phyloP scores from a whole-genome alignment of 352 stramenopile species.

The Bremia lactucae region DNA sequence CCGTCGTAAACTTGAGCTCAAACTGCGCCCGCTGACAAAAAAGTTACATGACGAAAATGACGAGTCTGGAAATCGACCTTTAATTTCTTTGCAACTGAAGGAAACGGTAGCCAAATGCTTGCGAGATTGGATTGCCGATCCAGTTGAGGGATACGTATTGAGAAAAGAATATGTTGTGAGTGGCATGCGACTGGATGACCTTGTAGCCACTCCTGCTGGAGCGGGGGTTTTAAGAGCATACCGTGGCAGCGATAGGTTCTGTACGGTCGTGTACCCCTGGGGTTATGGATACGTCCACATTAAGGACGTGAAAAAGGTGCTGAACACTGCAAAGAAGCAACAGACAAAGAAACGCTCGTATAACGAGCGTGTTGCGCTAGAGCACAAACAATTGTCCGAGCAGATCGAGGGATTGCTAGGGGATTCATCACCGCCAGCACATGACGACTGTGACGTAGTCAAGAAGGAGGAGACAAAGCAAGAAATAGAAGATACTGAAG shows the following conservation, averaged over 20 bases:
- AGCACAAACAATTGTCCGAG: constrained; percentile 64
- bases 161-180: constrained; percentile 62
- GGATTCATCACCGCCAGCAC: constrained; percentile 23
- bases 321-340: constrained; percentile 23
- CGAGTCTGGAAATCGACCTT: constrained; percentile 8
- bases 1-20: constrained; percentile 24
- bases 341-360: constrained; percentile 36
- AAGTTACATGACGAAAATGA: constrained; percentile 6
- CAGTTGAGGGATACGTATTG: constrained; percentile 54
- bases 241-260: constrained; percentile 44
- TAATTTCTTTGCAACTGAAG: constrained; percentile 55
- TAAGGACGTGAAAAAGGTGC: constrained; percentile 36
- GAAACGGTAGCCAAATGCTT: constrained; percentile 57
- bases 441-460: neutral
- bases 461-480: constrained; percentile 5
- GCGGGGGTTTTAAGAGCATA: constrained; percentile 53
- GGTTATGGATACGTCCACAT: constrained; percentile 61
- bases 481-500: constrained; percentile 15
- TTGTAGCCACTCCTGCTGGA: constrained; percentile 51
- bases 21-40: constrained; percentile 19
- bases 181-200: constrained; percentile 44
- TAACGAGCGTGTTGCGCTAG: constrained; percentile 43
- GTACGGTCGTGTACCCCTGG: constrained; percentile 62
- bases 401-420: constrained; percentile 51
- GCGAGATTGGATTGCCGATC: constrained; percentile 57